Base-by-base conservation (phyloP, 371 early-diverging fungal genomes). In the Haplosporangium sp. region DNA sequence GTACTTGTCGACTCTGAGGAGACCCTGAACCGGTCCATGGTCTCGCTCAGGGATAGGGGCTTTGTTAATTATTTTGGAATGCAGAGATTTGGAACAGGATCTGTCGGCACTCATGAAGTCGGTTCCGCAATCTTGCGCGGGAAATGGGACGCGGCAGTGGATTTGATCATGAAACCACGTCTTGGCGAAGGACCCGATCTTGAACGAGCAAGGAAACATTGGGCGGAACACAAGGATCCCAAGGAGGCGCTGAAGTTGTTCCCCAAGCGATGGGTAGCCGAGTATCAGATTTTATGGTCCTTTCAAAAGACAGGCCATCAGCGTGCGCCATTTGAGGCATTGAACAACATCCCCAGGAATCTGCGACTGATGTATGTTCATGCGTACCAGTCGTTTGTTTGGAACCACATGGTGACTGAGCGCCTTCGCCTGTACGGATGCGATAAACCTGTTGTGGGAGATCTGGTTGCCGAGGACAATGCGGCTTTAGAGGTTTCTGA, bases 11-110 rank as follows among this genome's bases (percentile, higher is more conserved):
- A 79, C 37, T 77, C 71, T 9, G 85, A 72, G 43, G 74, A 84
- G 20, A 80, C 81, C 5, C 75, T 95, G 37, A 72, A 83, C 14
- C 67, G 76, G 0, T 87, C 94, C 12, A 77, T 97, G 62, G 63
- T 74, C 5, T 89, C 91, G 20, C 82, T 97, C 13, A 73, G 84
- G 14, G 72, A 86, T 5, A 81, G 83, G 43, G 97, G 98, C 2
- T 99, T 98, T 77, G 87, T 99, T 73, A 99, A 99, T 82, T 99
- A 99, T 85, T 99, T 91, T 84, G 99, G 83, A 10, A 94, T 95
- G 94, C 99, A 99, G 82, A 87, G 99, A 43, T 99, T 99, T 82
- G 99, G 99, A 21, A 95, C 96, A 8, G 84, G 91, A 16, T 81
- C 87, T 6, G 86, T 96, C 41, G 86, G 92, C 16, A 97, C 99